Percentiles rank a stretch among this genome's conserved stretches.
phyloP scores from a whole-genome alignment of 208 protist species.

The Endotrypanum monterogeii region DNA sequence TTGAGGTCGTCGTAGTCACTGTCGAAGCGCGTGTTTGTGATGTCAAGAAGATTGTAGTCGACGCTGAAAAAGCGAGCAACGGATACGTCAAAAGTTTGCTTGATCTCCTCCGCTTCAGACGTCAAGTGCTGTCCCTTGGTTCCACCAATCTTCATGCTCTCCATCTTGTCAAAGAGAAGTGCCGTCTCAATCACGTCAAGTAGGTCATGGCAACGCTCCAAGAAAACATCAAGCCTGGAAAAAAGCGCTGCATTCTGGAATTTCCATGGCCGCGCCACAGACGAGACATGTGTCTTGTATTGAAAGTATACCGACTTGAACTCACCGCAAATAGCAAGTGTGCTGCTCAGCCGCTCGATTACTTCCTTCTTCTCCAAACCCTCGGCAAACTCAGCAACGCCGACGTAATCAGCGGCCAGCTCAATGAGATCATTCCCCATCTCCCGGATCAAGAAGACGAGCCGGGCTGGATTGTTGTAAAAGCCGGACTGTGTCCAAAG shows the following conservation, averaged over 20 bases:
- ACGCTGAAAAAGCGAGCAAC: slow-evolving; percentile 83
- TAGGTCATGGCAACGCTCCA: slow-evolving; percentile 96
- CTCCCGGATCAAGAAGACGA: slow-evolving; percentile 94
- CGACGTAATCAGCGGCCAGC: slow-evolving; percentile 89
- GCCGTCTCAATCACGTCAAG: slow-evolving; percentile 94
- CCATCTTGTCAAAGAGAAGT: slow-evolving; percentile 96
- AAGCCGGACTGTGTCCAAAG: slow-evolving; percentile 94
- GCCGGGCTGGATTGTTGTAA: slow-evolving; percentile 92
- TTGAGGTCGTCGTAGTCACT: slow-evolving; percentile 92
- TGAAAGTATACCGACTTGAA: slow-evolving; percentile 95
- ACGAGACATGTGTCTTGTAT: slow-evolving; percentile 90
- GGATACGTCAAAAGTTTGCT: slow-evolving; percentile 82
- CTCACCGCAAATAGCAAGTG: slow-evolving; percentile 87
- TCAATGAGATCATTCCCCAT: slow-evolving; percentile 96
- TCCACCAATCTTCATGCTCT: slow-evolving; percentile 95
- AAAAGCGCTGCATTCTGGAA: slow-evolving; percentile 96
- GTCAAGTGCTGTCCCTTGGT: slow-evolving; percentile 93
- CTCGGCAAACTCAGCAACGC: slow-evolving; percentile 91
- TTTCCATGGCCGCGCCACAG: slow-evolving; percentile 89
- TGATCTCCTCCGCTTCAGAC: slow-evolving; percentile 88
- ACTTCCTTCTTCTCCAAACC: slow-evolving; percentile 94
- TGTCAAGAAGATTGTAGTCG: slow-evolving; percentile 95
- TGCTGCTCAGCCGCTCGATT: slow-evolving; percentile 86
- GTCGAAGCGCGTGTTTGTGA: slow-evolving; percentile 95
- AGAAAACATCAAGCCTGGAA: slow-evolving; percentile 93